Percentiles rank a stretch among this genome's conserved stretches.
These are phyloP conservation scores for Cucurbita maxima DNA, from an alignment of 306 rosid genomes.

Conservation along the genomic window DNA sequence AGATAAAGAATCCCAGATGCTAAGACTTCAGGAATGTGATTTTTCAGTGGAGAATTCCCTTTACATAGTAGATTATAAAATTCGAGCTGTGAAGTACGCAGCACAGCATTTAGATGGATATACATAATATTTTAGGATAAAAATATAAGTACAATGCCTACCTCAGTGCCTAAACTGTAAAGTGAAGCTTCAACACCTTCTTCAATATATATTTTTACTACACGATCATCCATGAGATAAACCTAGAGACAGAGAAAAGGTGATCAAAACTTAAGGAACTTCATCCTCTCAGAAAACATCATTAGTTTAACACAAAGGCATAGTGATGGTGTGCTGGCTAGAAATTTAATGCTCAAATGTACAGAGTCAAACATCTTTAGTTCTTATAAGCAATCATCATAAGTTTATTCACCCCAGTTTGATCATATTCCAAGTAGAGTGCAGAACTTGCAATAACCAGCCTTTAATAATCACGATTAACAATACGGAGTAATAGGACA, in stretches of 20 bases:
- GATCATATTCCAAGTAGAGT: neutral
- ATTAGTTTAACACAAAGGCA: neutral
- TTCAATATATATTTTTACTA: constrained; percentile 74
- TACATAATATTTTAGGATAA: constrained; percentile 9
- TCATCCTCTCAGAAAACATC: neutral
- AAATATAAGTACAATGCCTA: constrained; percentile 12
- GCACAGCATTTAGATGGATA: constrained; percentile 15
- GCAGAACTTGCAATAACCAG: neutral
- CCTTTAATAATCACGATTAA: neutral
- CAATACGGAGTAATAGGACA: neutral
- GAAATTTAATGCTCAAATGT: neutral
- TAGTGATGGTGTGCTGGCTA: neutral
- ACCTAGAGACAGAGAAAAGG: constrained; percentile 37
- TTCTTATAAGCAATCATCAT: neutral
- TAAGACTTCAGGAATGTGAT: constrained; percentile 54
- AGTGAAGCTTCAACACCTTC: constrained; percentile 74
- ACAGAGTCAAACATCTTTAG: neutral
- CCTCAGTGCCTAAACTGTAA: constrained; percentile 91
- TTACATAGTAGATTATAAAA: constrained; percentile 45
- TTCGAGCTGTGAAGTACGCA: constrained; percentile 55
- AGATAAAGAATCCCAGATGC: constrained; percentile 63
- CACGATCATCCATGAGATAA: constrained; percentile 48
- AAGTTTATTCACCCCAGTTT: neutral
- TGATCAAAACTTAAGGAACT: constrained; percentile 8
- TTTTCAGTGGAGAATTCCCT: constrained; percentile 50